Evolutionary conservation across 176 grass and related monocot genomes (phyloP).

Genomic region (Eremochloa ophiuroides): DNA sequence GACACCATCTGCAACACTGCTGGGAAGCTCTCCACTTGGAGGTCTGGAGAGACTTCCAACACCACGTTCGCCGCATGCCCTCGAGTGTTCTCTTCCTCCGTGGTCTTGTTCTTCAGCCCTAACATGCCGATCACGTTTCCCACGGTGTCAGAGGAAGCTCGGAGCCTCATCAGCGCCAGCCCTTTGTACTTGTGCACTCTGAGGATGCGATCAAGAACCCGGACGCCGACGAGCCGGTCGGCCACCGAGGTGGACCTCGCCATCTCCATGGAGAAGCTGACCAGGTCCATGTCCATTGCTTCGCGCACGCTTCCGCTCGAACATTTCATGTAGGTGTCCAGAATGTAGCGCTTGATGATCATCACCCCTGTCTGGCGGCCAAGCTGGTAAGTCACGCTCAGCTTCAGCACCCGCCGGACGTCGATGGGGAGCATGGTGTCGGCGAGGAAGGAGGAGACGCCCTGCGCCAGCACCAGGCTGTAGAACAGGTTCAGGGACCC

Average conservation of each 20-base stretch:
- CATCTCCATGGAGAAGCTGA: neutral
- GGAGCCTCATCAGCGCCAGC: neutral
- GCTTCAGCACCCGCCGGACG: neutral
- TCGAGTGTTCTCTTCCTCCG: neutral
- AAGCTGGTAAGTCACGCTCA: neutral
- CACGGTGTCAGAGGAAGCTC: neutral
- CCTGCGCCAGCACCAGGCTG: neutral
- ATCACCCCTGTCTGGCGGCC: neutral
- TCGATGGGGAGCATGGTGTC: neutral
- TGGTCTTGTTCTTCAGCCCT: neutral
- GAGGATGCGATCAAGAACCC: neutral
- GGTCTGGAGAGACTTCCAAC: neutral
- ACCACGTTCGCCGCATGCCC: neutral
- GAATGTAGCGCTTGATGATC: neutral
- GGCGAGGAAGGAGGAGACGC: neutral
- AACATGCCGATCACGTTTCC: neutral
- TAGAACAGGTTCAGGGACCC: slow-evolving; percentile 4
- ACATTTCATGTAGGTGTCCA: neutral
- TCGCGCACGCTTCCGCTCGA: neutral
- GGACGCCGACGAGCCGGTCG: neutral
- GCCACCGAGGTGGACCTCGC: neutral
- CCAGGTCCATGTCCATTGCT: neutral
- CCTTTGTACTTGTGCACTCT: neutral
- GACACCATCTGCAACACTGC: neutral
- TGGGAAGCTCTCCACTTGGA: neutral